Percentiles rank a stretch among this genome's conserved stretches.
phyloP scores from a whole-genome alignment of 2,329 filamentous ascomycete species.

The Tolypocladium capitatum region DNA sequence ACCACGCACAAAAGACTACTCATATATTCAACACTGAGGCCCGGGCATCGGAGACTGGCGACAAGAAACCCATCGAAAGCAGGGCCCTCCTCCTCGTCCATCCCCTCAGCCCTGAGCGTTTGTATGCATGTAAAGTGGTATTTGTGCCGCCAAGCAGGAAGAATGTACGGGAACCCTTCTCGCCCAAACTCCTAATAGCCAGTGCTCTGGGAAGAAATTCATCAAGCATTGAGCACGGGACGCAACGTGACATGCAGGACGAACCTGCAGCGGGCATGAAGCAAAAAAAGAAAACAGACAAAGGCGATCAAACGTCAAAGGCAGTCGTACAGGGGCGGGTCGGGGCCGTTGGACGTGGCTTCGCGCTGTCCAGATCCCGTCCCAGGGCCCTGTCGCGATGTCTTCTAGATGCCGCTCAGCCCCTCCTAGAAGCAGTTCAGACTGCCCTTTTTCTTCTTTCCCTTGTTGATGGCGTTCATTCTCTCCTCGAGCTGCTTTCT shows the following conservation, averaged over 20 bases:
- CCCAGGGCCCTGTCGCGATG: background rate
- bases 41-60: background rate
- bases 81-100: background rate
- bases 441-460: slow-evolving; percentile 90
- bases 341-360: background rate
- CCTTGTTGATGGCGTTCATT: slow-evolving; percentile 78
- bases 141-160: background rate
- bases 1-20: background rate
- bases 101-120: background rate
- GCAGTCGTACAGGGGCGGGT: background rate
- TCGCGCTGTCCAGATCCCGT: background rate
- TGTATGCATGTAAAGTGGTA: slow-evolving; percentile 9
- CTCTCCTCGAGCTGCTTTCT: slow-evolving; percentile 82
- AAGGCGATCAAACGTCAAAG: background rate
- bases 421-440: slow-evolving; percentile 82
- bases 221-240: background rate
- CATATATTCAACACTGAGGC: background rate
- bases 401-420: slow-evolving; percentile 8
- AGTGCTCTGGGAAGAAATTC: background rate
- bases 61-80: background rate
- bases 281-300: background rate
- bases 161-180: background rate
- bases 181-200: slow-evolving; percentile 1
- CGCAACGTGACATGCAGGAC: background rate
- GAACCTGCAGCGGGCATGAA: background rate